Percentiles rank a stretch among this genome's conserved stretches.
Evolutionary conservation across 768 basidiomycete genomes (phyloP).

Genomic region (Pleurotus tuber-regium): DNA sequence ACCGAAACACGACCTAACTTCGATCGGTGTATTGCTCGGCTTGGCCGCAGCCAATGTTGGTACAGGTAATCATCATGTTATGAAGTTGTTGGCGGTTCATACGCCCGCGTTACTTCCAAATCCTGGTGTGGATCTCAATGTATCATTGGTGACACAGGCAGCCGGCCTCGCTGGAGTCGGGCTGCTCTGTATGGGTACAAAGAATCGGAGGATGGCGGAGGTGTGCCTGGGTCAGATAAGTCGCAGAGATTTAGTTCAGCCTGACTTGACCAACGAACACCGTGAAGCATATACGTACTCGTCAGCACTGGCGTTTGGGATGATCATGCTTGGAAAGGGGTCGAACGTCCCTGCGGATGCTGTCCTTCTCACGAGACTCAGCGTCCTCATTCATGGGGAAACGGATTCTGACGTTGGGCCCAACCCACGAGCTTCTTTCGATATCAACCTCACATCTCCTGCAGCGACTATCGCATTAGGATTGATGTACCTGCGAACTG

Average conservation of each 20-base stretch:
- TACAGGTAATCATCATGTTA: slow-evolving; percentile 81
- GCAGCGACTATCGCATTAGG: slow-evolving; percentile 89
- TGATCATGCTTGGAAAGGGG: slow-evolving; percentile 94
- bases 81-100: slow-evolving; percentile 88
- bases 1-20: slow-evolving; percentile 93
- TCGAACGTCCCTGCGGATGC: slow-evolving; percentile 75
- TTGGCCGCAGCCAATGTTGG: slow-evolving; percentile 89
- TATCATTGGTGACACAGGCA: slow-evolving; percentile 86
- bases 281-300: slow-evolving; percentile 91
- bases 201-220: slow-evolving; percentile 89
- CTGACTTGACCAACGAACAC: slow-evolving; percentile 84
- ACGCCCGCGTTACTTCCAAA: slow-evolving; percentile 90
- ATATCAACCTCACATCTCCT: slow-evolving; percentile 88
- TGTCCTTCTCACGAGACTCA: slow-evolving; percentile 63
- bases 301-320: slow-evolving; percentile 88
- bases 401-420: slow-evolving; percentile 37
- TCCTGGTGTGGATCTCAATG: slow-evolving; percentile 84
- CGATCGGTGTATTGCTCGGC: slow-evolving; percentile 92
- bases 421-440: slow-evolving; percentile 50
- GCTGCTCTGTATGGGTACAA: slow-evolving; percentile 84
- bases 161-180: slow-evolving; percentile 88
- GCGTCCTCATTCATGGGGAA: slow-evolving; percentile 76
- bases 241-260: slow-evolving; percentile 70
- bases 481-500: slow-evolving; percentile 89
- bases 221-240: slow-evolving; percentile 85